Percentiles rank a stretch among this genome's conserved stretches.
Conservation (phyloP, 441 rosid genomes). For the Mallotus repandus region DNA sequence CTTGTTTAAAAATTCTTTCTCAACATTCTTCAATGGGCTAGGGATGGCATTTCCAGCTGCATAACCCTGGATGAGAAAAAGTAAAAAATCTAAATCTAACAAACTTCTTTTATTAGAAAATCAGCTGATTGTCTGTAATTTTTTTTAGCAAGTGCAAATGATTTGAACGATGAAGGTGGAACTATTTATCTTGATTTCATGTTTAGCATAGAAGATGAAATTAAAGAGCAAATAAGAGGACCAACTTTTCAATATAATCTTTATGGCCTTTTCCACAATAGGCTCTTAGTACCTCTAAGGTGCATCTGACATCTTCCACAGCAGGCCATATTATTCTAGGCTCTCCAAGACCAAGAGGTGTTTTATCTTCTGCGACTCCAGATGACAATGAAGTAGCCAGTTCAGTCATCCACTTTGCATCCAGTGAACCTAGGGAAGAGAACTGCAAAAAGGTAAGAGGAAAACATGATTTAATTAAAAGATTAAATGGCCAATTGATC, state of each 20-base stretch:
- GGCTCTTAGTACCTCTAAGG: constrained; percentile 65
- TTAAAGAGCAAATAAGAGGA: neutral
- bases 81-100: constrained; percentile 16
- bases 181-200: neutral
- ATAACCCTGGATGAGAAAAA: constrained; percentile 63
- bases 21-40: constrained; percentile 86
- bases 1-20: constrained; percentile 72
- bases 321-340: constrained; percentile 89
- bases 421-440: constrained; percentile 93
- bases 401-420: constrained; percentile 93
- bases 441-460: constrained; percentile 46
- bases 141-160: neutral
- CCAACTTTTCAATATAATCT: neutral
- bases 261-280: too few species aligned
- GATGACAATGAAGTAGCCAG: constrained; percentile 81
- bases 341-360: constrained; percentile 75
- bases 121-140: too few species aligned
- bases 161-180: neutral
- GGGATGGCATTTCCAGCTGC: constrained; percentile 90
- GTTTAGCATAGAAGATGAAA: neutral
- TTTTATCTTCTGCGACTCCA: constrained; percentile 70
- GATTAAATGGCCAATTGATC: constrained; percentile 7
- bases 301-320: constrained; percentile 89
- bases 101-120: neutral
- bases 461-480: constrained; percentile 10